Conservation (phyloP, 129 eudicot genomes). For the Chrysanthemum seticuspe region DNA sequence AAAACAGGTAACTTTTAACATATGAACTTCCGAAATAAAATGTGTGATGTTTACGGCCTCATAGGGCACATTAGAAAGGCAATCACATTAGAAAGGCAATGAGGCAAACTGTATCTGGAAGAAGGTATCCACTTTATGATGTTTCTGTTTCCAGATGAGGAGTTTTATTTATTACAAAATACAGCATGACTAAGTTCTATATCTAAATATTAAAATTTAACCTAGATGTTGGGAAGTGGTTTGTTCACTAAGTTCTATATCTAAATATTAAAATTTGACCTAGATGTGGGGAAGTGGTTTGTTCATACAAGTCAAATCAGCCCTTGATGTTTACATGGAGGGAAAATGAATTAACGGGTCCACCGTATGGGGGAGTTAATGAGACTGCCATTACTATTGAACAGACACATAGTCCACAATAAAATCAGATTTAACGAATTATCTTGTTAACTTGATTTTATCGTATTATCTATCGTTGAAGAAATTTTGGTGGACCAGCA, state of each 20-base stretch:
- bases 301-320: constrained; percentile 17
- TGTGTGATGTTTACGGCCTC: not conserved
- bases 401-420: not conserved
- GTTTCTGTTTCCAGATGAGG: not conserved
- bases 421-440: constrained; percentile 1
- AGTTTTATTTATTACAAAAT: not conserved
- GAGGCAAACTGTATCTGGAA: not conserved
- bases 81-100: not conserved
- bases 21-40: not conserved
- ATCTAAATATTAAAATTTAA: not conserved
- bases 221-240: not conserved
- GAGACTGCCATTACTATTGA: not conserved
- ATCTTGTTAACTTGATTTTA: not conserved
- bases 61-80: constrained; percentile 9
- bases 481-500: not conserved
- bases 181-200: not conserved
- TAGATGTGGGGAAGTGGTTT: not conserved
- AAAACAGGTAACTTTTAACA: not conserved
- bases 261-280: not conserved
- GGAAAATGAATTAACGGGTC: constrained; percentile 9
- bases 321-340: constrained; percentile 5
- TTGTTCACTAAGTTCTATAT: not conserved
- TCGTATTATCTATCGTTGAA: not conserved
- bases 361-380: constrained; percentile 9
- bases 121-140: not conserved